Conservation (phyloP, 2,329 filamentous ascomycete species). For the Cytospora leucostoma region DNA sequence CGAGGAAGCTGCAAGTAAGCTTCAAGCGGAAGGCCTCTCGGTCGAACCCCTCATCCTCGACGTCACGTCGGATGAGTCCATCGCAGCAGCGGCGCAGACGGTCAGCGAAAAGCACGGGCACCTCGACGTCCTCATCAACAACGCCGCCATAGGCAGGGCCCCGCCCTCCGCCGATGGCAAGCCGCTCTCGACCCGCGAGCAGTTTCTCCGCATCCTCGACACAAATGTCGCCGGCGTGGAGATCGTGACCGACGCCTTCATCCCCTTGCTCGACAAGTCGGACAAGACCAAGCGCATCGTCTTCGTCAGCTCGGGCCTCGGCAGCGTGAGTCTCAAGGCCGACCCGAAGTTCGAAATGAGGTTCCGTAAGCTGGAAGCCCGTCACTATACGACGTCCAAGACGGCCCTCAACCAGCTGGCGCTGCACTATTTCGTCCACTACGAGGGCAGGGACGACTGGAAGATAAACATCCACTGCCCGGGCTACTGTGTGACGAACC, state of each 20-base stretch:
- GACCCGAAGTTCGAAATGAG: constrained; percentile 18
- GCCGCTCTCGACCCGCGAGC: constrained; percentile 26
- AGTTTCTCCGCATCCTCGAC: constrained; percentile 33
- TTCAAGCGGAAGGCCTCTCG: constrained; percentile 33
- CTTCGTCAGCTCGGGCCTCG: constrained; percentile 32
- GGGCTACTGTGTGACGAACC: constrained; percentile 32
- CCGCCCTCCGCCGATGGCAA: constrained; percentile 20
- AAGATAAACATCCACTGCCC: constrained; percentile 36
- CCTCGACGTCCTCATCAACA: constrained; percentile 39
- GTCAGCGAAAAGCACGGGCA: constrained; percentile 37
- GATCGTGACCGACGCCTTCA: constrained; percentile 36
- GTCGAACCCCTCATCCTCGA: constrained; percentile 45
- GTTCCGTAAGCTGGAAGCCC: neutral
- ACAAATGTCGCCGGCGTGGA: constrained; percentile 37
- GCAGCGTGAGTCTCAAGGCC: constrained; percentile 25
- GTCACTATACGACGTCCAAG: constrained; percentile 34
- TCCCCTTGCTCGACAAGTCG: constrained; percentile 38
- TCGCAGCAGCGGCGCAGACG: constrained; percentile 38
- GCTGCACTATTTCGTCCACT: constrained; percentile 28
- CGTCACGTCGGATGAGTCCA: constrained; percentile 44
- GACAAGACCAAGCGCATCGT: constrained; percentile 31
- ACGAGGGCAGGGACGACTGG: constrained; percentile 31
- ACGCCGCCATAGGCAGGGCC: constrained; percentile 32
- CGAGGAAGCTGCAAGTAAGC: constrained; percentile 38
- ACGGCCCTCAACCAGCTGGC: constrained; percentile 34